Percentiles rank a stretch among this genome's conserved stretches.
Conservation (phyloP, 345 rosid genomes). For the Syzygium grande region DNA sequence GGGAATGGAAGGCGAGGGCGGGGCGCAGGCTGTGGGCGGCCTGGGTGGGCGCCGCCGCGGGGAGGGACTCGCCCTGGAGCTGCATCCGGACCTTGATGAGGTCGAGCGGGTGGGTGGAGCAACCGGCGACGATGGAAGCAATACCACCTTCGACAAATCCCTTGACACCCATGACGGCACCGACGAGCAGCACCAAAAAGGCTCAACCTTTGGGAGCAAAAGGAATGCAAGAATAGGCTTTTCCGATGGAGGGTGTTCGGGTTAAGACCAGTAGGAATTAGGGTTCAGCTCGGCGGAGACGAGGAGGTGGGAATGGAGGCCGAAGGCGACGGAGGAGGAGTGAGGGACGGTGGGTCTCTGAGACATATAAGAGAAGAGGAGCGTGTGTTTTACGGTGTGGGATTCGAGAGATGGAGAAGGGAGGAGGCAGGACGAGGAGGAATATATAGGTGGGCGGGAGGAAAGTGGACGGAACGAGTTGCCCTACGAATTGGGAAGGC, state of each 20-base stretch:
- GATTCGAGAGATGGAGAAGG: not conserved
- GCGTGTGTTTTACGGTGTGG: not conserved
- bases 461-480: not conserved
- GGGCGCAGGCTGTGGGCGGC: slow-evolving; percentile 47
- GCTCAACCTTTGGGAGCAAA: not conserved
- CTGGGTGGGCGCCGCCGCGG: slow-evolving; percentile 4
- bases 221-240: not conserved
- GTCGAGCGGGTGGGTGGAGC: slow-evolving; percentile 82
- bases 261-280: slow-evolving; percentile 30
- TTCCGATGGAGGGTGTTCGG: not conserved
- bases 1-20: slow-evolving; percentile 22
- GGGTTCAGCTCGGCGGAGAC: slow-evolving; percentile 66
- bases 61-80: slow-evolving; percentile 61
- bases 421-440: not conserved
- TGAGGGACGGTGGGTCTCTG: slow-evolving; percentile 68
- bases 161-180: slow-evolving; percentile 51
- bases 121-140: slow-evolving; percentile 70
- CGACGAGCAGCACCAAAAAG: not conserved
- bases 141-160: slow-evolving; percentile 75
- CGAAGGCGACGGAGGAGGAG: slow-evolving; percentile 53
- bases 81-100: slow-evolving; percentile 83
- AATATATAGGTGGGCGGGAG: not conserved
- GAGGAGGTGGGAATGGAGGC: slow-evolving; percentile 67
- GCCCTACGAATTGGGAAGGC: not conserved
- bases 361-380: slow-evolving; percentile 45